Evolutionary conservation across 768 basidiomycete species (phyloP).

Genomic region (Lactarius evosmus): DNA sequence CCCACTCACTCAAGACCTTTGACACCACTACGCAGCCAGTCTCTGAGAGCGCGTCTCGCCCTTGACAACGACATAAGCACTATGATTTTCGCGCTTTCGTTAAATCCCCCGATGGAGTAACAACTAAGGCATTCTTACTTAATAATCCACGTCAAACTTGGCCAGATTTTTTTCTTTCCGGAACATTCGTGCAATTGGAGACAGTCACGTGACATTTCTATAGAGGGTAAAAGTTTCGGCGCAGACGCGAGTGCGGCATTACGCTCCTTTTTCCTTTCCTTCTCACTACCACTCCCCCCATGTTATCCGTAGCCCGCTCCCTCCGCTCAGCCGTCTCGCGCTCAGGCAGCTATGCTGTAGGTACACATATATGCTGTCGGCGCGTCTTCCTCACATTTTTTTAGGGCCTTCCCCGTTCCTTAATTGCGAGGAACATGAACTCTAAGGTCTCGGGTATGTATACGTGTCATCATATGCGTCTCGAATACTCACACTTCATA

Average conservation of each 20-base stretch:
- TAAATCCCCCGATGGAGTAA: too few relatives aligned
- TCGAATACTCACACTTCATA: slow-evolving; percentile 30
- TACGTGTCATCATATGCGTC: slow-evolving; percentile 2
- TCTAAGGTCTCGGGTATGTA: slow-evolving; percentile 82
- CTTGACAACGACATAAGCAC: too few relatives aligned
- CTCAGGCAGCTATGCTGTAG: slow-evolving; percentile 61
- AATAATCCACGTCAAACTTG: neutral
- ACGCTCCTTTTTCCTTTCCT: slow-evolving; percentile 7
- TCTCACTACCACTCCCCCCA: slow-evolving; percentile 47
- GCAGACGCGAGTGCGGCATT: slow-evolving; percentile 15
- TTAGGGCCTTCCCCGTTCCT: slow-evolving; percentile 64
- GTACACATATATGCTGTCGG: slow-evolving; percentile 26
- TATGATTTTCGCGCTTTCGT: too few relatives aligned
- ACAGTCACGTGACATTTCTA: neutral
- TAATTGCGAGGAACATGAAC: slow-evolving; percentile 91
- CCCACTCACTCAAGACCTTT: too few relatives aligned
- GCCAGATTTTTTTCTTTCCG: neutral
- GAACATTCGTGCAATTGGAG: neutral
- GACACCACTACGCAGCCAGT: too few relatives aligned
- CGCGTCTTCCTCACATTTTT: slow-evolving; percentile 21
- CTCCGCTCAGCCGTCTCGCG: slow-evolving; percentile 56
- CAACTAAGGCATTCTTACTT: too few relatives aligned
- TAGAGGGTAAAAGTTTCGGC: slow-evolving; percentile 16
- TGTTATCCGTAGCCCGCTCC: slow-evolving; percentile 70
- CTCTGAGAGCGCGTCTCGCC: too few relatives aligned